These are phyloP conservation scores for Auxenochlorella pyrenoidosa DNA, from an alignment of 139 green algal genomes.

Conservation along the genomic window DNA sequence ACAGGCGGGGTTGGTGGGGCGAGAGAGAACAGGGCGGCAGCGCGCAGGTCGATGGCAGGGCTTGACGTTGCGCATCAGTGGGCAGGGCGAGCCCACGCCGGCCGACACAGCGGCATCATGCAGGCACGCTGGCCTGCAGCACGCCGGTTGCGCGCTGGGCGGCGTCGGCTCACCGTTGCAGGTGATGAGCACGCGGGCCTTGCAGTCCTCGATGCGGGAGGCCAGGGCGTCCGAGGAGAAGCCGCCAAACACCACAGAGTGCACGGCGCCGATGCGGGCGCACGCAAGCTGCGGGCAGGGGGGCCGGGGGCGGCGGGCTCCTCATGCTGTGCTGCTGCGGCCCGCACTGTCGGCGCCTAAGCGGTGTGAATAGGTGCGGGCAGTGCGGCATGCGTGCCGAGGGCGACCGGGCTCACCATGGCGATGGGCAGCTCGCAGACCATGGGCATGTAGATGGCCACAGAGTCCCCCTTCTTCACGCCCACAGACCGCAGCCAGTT, in stretches of 20 bases:
- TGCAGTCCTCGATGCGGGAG: constrained; percentile 72
- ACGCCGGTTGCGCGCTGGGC: no score
- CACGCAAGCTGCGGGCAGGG: constrained; percentile 76
- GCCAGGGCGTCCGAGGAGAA: constrained; percentile 93
- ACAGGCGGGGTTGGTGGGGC: not conserved
- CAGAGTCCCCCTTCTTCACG: constrained; percentile 86
- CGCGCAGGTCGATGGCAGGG: no score
- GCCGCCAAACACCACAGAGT: constrained; percentile 96
- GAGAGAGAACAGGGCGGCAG: not conserved
- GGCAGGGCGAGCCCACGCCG: no score
- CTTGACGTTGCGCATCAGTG: no score
- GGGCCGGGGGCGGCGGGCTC: not conserved
- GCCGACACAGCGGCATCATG: not conserved
- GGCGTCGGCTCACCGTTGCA: constrained; percentile 39
- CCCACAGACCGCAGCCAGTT: constrained; percentile 88
- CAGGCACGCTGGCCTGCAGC: not conserved
- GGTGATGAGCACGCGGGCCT: constrained; percentile 56
- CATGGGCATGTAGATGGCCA: constrained; percentile 91
- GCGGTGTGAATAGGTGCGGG: no score
- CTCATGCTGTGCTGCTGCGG: not conserved
- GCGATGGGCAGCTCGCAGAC: constrained; percentile 17
- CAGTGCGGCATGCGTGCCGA: not conserved
- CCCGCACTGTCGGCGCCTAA: no score
- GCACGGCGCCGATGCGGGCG: constrained; percentile 93
- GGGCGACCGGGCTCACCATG: not conserved